These are phyloP conservation scores for Scheffersomyces cryptocercus DNA, from an alignment of 1,139 yeast genomes.

Conservation along the genomic window DNA sequence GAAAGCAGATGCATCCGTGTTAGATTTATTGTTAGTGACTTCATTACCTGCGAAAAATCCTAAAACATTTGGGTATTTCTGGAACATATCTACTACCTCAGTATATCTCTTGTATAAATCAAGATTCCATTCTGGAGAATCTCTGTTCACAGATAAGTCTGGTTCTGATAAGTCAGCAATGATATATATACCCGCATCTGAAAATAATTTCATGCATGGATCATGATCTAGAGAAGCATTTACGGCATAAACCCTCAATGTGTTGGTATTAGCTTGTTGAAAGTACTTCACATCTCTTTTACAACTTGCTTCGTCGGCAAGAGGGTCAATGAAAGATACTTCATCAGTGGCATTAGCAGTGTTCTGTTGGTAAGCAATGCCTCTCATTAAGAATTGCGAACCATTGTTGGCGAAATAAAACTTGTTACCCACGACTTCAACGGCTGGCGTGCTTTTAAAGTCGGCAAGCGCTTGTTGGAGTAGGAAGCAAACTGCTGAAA, in stretches of 20 bases:
- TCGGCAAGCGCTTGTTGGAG: neutral
- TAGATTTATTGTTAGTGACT: slow-evolving; percentile 73
- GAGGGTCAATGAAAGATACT: slow-evolving; percentile 20
- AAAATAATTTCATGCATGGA: slow-evolving; percentile 64
- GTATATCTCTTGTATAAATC: slow-evolving; percentile 68
- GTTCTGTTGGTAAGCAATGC: slow-evolving; percentile 79
- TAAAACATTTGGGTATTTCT: slow-evolving; percentile 69
- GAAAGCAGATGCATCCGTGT: slow-evolving; percentile 79
- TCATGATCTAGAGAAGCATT: slow-evolving; percentile 65
- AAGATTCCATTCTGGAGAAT: slow-evolving; percentile 58
- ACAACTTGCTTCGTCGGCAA: slow-evolving; percentile 43
- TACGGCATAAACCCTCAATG: slow-evolving; percentile 73
- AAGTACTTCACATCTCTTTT: slow-evolving; percentile 76
- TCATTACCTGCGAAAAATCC: slow-evolving; percentile 95
- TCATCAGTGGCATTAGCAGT: slow-evolving; percentile 50
- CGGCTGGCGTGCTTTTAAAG: slow-evolving; percentile 31
- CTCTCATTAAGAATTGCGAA: slow-evolving; percentile 77
- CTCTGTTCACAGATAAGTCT: slow-evolving; percentile 60
- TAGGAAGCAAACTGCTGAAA: neutral
- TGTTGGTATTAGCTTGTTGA: slow-evolving; percentile 62
- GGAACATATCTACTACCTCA: slow-evolving; percentile 69
- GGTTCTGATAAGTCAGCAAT: slow-evolving; percentile 77
- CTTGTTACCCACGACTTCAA: slow-evolving; percentile 69
- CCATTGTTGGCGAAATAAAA: slow-evolving; percentile 78
- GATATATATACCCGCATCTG: slow-evolving; percentile 78